Base-by-base conservation (phyloP, 805 yeast species). In the Torulaspora delbrueckii region DNA sequence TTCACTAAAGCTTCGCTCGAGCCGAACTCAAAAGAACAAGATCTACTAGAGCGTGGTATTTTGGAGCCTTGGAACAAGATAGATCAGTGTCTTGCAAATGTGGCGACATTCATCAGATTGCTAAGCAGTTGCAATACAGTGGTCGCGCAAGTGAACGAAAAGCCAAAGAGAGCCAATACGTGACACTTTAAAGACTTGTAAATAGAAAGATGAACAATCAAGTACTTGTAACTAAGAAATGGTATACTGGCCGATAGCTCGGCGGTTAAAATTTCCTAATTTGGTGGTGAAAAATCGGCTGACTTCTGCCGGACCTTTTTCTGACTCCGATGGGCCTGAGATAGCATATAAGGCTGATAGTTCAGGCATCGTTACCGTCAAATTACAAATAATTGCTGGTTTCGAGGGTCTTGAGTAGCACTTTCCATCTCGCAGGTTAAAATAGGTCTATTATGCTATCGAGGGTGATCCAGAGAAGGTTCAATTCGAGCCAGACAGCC, bases 401-500 rank as follows among this genome's bases (percentile, higher is more conserved):
- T 31, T 9, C 34, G 10, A 31, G 34, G 8, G 19, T 4, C 12
- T 14, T 31, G n/a, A 26, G 10, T 14, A 8, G 10, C 19, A 9
- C 10, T 3, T 31, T 3, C 2, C 9, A 31, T 16, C 19, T 14
- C 16, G 13, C 3, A 13, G 19, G 19, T 9, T 16, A 7, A 31
- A 6, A 14, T 14, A 2, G 22, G 10, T 7, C 23, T 26, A 35
- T 7, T 8, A 40, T 37, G 42, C 34, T 48, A 26, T 23, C 42
- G 7, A 48, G 52, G 22, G 12, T 41, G 16, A 33, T 48, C 13
- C 24, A 14, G 28, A 60, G 46, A 35, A 65, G 73, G 46, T 53
- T 59, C 19, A 61, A 63, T 42, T 60, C 70, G 5, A 53, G 65
- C 16, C 53, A 61, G 12, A 61, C 71, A 7, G 57, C 63, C 6